Base-by-base conservation (phyloP, 176 grass and related monocot species). In the barley (Hordeum vulgare) region DNA sequence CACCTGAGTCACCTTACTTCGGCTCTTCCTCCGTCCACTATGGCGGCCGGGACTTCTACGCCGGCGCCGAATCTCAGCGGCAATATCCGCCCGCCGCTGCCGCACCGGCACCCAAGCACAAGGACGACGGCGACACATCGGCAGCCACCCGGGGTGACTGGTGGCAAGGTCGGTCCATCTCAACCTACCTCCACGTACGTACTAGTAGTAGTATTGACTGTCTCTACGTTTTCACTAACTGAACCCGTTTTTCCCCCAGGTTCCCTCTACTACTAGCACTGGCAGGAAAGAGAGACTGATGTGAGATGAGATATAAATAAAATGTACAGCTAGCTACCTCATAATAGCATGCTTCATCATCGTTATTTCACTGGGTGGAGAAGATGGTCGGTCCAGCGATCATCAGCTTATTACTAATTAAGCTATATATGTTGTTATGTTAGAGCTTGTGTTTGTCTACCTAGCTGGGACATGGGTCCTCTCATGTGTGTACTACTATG, bases 261-360 rank as follows among this genome's bases (percentile, higher is more conserved):
- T 10, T 79, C 76, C 59, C 76, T 79, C 76, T 79, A 79, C 76
- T 79, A 79, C 76, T 79, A 79, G 76, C 76, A 79, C 14, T 77
- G 41, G 13, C 12, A 40, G 75, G n/a, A 25, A 77, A 61, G 21
- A 27, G 40, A 17, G 27, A 47, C 40, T 28, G 40, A 12, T 72
- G 40, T 9, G 13, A 31, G 26, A 26, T 74, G 42, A 49, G 25
- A 74, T 51, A 74, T 74, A 74, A 74, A 74, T 74, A 74, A 74
- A 29, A 74, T 26, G 25, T 51, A 74, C 41, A 74, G 42, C 71
- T 51, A 51, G 71, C 71, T 74, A 51, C 42, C 39, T 9, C 42
- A 10, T 20, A 74, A 29, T 74, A 74, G 25, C 42, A 51, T 51
- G 71, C 71, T 74, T 51, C 47, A 51, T 74, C 71, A 74, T 74